Conservation (phyloP, 257 asterid species). For the Nyctanthes arbortristis region DNA sequence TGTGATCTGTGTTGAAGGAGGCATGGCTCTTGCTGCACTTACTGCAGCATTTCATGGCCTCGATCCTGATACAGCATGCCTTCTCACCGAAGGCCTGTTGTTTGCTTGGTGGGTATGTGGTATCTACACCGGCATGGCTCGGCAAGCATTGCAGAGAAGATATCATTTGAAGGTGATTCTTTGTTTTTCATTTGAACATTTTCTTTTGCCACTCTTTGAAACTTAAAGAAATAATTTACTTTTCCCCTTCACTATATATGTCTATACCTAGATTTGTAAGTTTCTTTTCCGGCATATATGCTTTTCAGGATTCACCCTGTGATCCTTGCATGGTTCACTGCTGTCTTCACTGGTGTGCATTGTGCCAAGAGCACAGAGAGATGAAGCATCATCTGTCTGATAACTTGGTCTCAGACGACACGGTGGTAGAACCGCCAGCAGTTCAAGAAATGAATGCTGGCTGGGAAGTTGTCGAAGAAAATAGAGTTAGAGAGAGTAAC, state of each 20-base stretch:
- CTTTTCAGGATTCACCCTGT: constrained; percentile 71
- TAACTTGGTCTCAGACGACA: constrained; percentile 7
- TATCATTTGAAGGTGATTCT: constrained; percentile 76
- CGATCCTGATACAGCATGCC: constrained; percentile 71
- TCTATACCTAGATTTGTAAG: neutral
- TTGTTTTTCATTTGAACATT: neutral
- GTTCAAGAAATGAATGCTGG: constrained; percentile 59
- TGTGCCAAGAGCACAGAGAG: constrained; percentile 85
- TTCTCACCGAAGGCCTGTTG: constrained; percentile 66
- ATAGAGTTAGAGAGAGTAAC: constrained; percentile 28
- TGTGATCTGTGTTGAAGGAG: constrained; percentile 68
- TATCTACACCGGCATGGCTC: constrained; percentile 76
- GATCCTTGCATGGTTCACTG: constrained; percentile 88
- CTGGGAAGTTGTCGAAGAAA: constrained; percentile 25
- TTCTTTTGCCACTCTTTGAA: neutral
- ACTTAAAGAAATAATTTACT: neutral
- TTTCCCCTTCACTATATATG: neutral
- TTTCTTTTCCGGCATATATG: neutral
- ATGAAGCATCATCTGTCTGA: constrained; percentile 51
- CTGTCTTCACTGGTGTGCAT: constrained; percentile 87
- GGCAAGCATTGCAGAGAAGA: constrained; percentile 73
- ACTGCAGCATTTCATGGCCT: constrained; percentile 70
- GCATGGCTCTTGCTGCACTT: constrained; percentile 65
- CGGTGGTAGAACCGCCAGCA: constrained; percentile 54
- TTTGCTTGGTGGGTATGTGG: constrained; percentile 94